phyloP scores from a whole-genome alignment of 2,329 filamentous ascomycete genomes.

The Pyricularia pennisetigena region DNA sequence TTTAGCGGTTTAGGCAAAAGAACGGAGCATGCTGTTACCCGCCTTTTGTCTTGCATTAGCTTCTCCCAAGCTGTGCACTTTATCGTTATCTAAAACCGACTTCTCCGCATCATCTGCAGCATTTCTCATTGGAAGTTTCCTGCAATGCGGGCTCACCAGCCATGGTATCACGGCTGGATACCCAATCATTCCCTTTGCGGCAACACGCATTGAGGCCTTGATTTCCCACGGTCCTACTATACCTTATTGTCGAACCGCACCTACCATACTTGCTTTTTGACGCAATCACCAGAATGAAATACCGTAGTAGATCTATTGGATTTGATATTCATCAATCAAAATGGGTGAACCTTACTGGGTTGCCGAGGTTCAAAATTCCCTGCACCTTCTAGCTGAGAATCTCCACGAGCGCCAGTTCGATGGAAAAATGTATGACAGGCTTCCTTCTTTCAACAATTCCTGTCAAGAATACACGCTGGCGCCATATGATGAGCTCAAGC shows the following conservation, averaged over 20 bases:
- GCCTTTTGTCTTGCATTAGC: not conserved
- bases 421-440: not conserved
- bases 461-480: not conserved
- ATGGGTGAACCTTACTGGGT: not conserved
- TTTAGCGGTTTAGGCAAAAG: too few relatives aligned
- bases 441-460: not conserved
- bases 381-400: not conserved
- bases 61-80: not conserved
- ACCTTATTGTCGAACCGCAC: not conserved
- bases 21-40: too few relatives aligned
- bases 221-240: not conserved
- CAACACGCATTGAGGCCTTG: not conserved
- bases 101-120: not conserved
- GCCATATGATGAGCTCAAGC: conserved; percentile 5
- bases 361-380: not conserved
- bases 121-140: not conserved
- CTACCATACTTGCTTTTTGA: not conserved
- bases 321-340: not conserved
- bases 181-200: not conserved
- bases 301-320: not conserved
- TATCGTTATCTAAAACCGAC: not conserved
- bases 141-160: not conserved
- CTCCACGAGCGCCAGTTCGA: not conserved
- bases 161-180: not conserved
- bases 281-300: not conserved